Percentiles rank a stretch among this genome's conserved stretches.
phyloP scores from a whole-genome alignment of 202 grass and related monocot genomes.

The Zizania palustris region DNA sequence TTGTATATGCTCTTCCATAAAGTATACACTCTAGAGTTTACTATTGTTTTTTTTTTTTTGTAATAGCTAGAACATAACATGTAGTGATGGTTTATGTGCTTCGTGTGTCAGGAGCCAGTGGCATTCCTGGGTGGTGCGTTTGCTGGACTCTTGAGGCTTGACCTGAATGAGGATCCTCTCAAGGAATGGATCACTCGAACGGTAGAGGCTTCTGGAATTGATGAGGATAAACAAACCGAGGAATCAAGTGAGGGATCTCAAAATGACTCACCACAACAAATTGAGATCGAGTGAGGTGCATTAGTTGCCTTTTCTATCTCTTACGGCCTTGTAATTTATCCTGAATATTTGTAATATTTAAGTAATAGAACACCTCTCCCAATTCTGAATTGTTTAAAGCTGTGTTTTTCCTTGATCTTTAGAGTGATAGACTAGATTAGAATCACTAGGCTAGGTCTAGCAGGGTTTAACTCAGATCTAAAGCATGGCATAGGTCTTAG shows the following conservation, averaged over 20 bases:
- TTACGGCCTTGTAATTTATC: slow-evolving; percentile 37
- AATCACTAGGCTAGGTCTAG: too few species aligned
- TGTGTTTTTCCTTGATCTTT: not conserved
- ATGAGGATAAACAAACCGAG: slow-evolving; percentile 49
- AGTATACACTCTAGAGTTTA: not conserved
- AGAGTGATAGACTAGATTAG: too few species aligned
- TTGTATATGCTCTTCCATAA: not conserved
- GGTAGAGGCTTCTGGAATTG: slow-evolving; percentile 77
- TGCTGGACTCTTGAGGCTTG: slow-evolving; percentile 88
- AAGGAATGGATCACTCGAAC: slow-evolving; percentile 87
- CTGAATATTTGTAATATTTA: slow-evolving; percentile 30
- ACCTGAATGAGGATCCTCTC: slow-evolving; percentile 94
- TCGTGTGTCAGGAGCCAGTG: slow-evolving; percentile 72
- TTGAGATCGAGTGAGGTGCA: slow-evolving; percentile 86
- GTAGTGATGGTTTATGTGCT: slow-evolving; percentile 18
- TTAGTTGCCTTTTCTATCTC: slow-evolving; percentile 19
- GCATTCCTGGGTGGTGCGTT: slow-evolving; percentile 92
- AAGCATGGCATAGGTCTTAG: too few species aligned
- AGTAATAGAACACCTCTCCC: slow-evolving; percentile 13
- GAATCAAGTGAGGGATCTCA: slow-evolving; percentile 52
- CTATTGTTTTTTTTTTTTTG: not conserved
- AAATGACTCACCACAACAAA: slow-evolving; percentile 72
- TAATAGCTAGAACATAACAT: not conserved
- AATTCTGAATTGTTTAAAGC: not conserved
- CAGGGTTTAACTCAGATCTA: too few species aligned